Base-by-base conservation (phyloP, 2,329 filamentous ascomycete species). In the Trichocomaceae sp. region DNA sequence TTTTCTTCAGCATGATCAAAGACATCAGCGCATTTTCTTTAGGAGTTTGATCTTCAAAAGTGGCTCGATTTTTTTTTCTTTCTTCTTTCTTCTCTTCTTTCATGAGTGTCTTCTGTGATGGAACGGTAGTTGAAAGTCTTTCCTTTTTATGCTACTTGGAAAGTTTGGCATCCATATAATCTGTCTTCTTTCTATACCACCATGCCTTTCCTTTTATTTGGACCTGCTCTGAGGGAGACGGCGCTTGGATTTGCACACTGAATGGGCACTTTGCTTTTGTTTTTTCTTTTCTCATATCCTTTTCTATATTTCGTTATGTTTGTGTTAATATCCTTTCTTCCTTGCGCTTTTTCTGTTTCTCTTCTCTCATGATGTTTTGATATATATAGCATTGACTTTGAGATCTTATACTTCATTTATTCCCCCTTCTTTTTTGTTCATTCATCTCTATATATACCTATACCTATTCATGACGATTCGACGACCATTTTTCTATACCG, bases 11-110 rank as follows among this genome's bases (percentile, higher is more conserved):
- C 41, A 15, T 52, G 39, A 46, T 29, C 37, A 47, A 47, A 20
- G 29, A 46, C 31, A n/a, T 12, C 47, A 47, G 13, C 51, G 51
- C 51, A 53, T 53, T 47, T 31, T 22, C 7, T 29, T 33, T n/a
- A 26, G 50, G 44, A 47, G 44, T 53, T 47, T 35, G 41, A 15
- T 51, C 31, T 22, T 22, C 19, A 23, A 23, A 39, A 13, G 8
- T 9, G 35, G 35, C n/a, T 39, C 35, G n/a, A 39, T n/a, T 39
- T 39, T 39, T n/a, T n/a, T 53, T 26, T 52, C n/a, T 53, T 53
- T 47, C 35, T 39, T 15, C n/a, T 39, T 29, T 29, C 8, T 8
- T 39, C n/a, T n/a, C n/a, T n/a, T n/a, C n/a, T n/a, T n/a, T n/a
- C n/a, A n/a, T n/a, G n/a, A n/a, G n/a, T n/a, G n/a, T n/a, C n/a